Evolutionary conservation across 2,329 filamentous ascomycete genomes (phyloP).

Genomic region (Pyrenophora teres): DNA sequence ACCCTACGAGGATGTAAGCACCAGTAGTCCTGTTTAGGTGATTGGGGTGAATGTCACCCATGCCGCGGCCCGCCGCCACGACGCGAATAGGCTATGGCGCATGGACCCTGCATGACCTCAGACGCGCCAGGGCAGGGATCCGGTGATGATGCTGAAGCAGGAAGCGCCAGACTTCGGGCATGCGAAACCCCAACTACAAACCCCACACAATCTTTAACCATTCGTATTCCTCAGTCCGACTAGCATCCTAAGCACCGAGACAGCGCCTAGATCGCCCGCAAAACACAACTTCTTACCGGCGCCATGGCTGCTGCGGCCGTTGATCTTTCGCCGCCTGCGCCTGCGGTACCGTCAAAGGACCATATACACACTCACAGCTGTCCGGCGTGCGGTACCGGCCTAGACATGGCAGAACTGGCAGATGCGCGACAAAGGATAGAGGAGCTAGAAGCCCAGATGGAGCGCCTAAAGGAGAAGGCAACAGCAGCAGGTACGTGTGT

Average conservation of each 20-base stretch:
- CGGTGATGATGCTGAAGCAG: conserved; percentile 13
- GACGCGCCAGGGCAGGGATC: conserved; percentile 3
- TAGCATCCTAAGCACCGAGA: not conserved
- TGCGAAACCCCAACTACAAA: conserved; percentile 3
- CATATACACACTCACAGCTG: conserved; percentile 31
- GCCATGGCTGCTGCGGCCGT: conserved; percentile 30
- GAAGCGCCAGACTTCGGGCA: conserved; percentile 5
- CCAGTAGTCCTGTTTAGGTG: not conserved
- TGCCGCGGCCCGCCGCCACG: not conserved
- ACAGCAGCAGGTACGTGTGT: conserved; percentile 60
- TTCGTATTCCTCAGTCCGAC: not conserved
- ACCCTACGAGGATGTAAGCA: too few species aligned
- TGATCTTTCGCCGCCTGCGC: conserved; percentile 23
- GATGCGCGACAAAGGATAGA: conserved; percentile 33
- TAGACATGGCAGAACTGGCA: conserved; percentile 23
- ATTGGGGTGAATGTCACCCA: not conserved
- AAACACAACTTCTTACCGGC: not conserved
- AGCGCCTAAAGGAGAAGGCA: conserved; percentile 71
- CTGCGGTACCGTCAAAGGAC: conserved; percentile 25
- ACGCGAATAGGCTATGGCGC: conserved; percentile 4
- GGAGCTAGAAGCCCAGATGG: conserved; percentile 73
- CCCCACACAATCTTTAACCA: conserved; percentile 6
- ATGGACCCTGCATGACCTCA: conserved; percentile 14
- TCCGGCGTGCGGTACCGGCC: conserved; percentile 36
- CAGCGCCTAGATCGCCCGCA: too few species aligned